Base-by-base conservation (phyloP, 768 basidiomycete species). In the Suillus tomentosus region DNA sequence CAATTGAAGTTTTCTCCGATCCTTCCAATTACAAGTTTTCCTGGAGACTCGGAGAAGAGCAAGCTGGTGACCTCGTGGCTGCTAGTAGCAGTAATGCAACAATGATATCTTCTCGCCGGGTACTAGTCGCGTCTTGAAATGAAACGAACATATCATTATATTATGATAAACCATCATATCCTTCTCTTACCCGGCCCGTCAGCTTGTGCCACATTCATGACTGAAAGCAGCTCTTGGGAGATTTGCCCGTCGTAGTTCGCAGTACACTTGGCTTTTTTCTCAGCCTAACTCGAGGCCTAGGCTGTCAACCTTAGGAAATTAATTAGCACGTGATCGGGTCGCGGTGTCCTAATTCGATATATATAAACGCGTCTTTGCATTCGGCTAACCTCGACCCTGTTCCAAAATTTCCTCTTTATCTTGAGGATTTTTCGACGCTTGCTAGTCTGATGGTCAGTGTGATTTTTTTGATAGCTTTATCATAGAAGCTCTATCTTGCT, bases 291-390 rank as follows among this genome's bases (percentile, higher is more conserved):
- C 5, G 31, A 31, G 31, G 31, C 31, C 31, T 6, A 7, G 31
- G 31, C 31, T 31, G 31, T 31, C 31, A 6, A 31, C 5, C 31
- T 31, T 17, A 57, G 22, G 55, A 39, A 57, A 39, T 57, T 57
- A 50, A 14, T 14, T 1, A 11, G 22, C 55, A 57, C 55, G 55
- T 57, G 55, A 57, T 39, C 37, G 22, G 4, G 37, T 57, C 56
- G 56, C 24, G 56, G 53, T 34, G 31, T 34, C 53, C 53, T 54
- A 39, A 39, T 39, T 3, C 3, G 13, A 34, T 5, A 5, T 31
- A 50, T 55, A 37, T 56, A 39, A 39, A 40, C 56, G 56, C 56
- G 37, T 57, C 14, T 24, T 24, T 57, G 34, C 53, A 54, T 34
- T 54, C n/a, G 17, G 17, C 6, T 27, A 50, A 50, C 13, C 22